Base-by-base conservation (phyloP, 495 filamentous ascomycete genomes). In the Trichoderma virens region DNA sequence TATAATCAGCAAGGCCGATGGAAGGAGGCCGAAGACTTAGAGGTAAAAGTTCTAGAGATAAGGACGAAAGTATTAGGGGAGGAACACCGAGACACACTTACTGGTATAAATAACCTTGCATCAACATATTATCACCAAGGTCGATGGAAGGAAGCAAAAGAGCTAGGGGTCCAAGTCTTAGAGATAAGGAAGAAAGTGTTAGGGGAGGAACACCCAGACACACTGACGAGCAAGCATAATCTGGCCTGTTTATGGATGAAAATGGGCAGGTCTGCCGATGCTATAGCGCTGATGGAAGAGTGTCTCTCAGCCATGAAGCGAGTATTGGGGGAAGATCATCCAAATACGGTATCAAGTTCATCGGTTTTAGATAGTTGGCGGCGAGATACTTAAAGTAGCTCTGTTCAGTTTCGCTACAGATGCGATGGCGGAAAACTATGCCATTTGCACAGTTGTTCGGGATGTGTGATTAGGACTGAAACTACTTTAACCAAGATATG, bases 91-190 rank as follows among this genome's bases (percentile, higher is more conserved):
- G 1, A 0, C n/a, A 34, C 27, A 5, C 43, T 64, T 23, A 56
- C 4, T 2, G 9, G 0, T 5, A 61, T 31, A 20, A 1, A 20
- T n/a, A n/a, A n/a, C n/a, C n/a, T n/a, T n/a, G n/a, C n/a, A n/a
- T n/a, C n/a, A n/a, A n/a, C n/a, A n/a, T 20, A 30, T 31, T 9
- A 9, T 31, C 2, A n/a, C 1, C 59, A 38, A 61, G 8, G 28
- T 32, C 59, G 59, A 8, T 20, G n/a, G n/a, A 32, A 35, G 13
- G 27, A 61, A 18, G 59, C 59, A 0, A 11, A 20, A 35, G 59
- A 18, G 2, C 43, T 69, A 61, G 65, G 65, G 65, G 27, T 30
- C 30, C 18, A 61, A 20, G 66, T 62, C 60, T 51, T 60, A 30
- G 59, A 51, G 62, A 34, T 41, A 39, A 30, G 43, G n/a, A 64